A percentile compares a stretch with the other conserved stretches of the same genome.
Evolutionary conservation across 2,329 filamentous ascomycete species (phyloP).

Genomic region (Delphinella strobiligena): DNA sequence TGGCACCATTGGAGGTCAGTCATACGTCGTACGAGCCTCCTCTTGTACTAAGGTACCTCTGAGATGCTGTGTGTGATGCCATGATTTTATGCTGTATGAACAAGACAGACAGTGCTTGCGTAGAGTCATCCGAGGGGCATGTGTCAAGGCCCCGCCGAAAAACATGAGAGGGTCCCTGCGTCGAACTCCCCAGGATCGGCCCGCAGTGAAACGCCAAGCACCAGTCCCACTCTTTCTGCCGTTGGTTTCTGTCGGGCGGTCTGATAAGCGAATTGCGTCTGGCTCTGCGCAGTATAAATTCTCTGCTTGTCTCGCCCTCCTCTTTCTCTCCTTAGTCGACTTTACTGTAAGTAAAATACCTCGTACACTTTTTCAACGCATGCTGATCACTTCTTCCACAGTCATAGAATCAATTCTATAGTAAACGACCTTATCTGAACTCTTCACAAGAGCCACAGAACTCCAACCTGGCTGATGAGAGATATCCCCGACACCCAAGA

Average conservation of each 20-base stretch:
- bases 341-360: constrained; percentile 7
- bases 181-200: background rate
- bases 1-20: constrained; percentile 8
- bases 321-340: constrained; percentile 11
- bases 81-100: constrained; percentile 1
- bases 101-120: background rate
- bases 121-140: background rate
- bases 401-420: constrained; percentile 94
- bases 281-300: constrained; percentile 5
- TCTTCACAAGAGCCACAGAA: constrained; percentile 86
- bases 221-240: no score
- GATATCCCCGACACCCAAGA: constrained; percentile 74
- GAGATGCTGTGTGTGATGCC: constrained; percentile 39
- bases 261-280: background rate
- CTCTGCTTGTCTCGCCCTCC: constrained; percentile 7
- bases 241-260: no score
- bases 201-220: background rate
- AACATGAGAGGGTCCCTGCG: background rate
- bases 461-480: constrained; percentile 91
- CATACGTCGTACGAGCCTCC: constrained; percentile 51
- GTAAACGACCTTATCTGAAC: constrained; percentile 86
- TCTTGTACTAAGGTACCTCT: constrained; percentile 50
- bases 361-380: background rate
- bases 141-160: background rate
- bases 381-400: constrained; percentile 3